A percentile compares a stretch with the other conserved stretches of the same genome.
These are phyloP conservation scores for Grosmannia serpens DNA, from an alignment of 2,329 filamentous ascomycete species.

Conservation along the genomic window DNA sequence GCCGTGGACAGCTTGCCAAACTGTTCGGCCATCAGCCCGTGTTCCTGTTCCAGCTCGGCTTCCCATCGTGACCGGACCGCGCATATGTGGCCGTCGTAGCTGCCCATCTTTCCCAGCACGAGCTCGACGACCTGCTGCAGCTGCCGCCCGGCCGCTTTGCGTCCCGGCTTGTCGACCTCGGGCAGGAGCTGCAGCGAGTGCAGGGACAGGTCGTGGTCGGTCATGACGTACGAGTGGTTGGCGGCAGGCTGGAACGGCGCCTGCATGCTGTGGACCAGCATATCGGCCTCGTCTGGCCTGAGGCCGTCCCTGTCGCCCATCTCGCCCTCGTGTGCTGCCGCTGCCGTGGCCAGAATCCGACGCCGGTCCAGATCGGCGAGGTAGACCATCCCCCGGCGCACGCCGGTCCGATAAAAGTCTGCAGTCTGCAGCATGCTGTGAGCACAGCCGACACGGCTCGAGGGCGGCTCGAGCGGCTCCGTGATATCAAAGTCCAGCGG, in stretches of 20 bases:
- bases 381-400: slow-evolving; percentile 20
- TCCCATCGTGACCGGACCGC: slow-evolving; percentile 11
- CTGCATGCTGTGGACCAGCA: slow-evolving; percentile 18
- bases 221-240: slow-evolving; percentile 15
- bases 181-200: slow-evolving; percentile 5
- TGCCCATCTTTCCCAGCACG: slow-evolving; percentile 12
- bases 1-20: slow-evolving; percentile 6
- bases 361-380: slow-evolving; percentile 23
- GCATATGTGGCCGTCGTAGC: slow-evolving; percentile 15
- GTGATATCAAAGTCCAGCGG: slow-evolving; percentile 21
- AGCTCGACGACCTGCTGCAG: slow-evolving; percentile 13
- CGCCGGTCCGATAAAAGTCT: slow-evolving; percentile 18
- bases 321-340: neutral
- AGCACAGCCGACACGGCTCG: slow-evolving; percentile 18
- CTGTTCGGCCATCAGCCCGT: slow-evolving; percentile 11
- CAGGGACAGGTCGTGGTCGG: slow-evolving; percentile 1
- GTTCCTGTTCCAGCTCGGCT: slow-evolving; percentile 16
- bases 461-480: slow-evolving; percentile 15
- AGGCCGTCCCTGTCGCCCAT: neutral
- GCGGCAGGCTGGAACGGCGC: slow-evolving; percentile 10
- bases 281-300: slow-evolving; percentile 12
- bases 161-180: neutral
- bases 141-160: slow-evolving; percentile 9
- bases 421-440: slow-evolving; percentile 18
- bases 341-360: slow-evolving; percentile 15